Base-by-base conservation (phyloP, 331 rosid genomes). In the Pyrus hybrid region DNA sequence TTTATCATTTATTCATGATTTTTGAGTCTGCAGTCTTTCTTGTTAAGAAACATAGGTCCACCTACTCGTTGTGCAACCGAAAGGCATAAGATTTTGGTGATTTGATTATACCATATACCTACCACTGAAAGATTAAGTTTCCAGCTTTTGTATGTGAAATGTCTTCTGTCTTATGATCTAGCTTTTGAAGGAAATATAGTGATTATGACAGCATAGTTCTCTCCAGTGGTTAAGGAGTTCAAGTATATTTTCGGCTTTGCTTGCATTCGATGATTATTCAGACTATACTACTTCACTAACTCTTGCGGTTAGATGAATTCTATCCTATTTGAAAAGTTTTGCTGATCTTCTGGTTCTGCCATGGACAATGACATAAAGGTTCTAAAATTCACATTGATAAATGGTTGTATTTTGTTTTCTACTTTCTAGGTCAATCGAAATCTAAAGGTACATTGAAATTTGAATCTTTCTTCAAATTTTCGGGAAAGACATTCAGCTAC, bases 401-500 rank as follows among this genome's bases (percentile, higher is more conserved):
- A 45, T 71, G 23, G 35, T 63, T 32, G 61, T 16, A 72, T 76
- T 72, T 62, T 67, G 67, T 68, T 80, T 72, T 82, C 54, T 51
- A 20, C 77, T 79, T 80, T 76, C 33, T 81, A 91, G 98, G 98
- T 73, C 83, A 72, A 80, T 83, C 86, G 20, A 82, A 84, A 75
- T 84, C 85, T 13, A 80, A 83, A 57, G 80, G 80, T 60, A 20
- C 81, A 45, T 71, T 79, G 82, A 89, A 80, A 45, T 93, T 93
- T 65, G 97, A 93, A 80, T 84, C 94, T 10, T 74, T 91, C 78
- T 90, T 91, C 89, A 91, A 87, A 83, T 80, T 91, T 63, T 90
- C 97, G 56, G 90, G 92, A 60, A 91, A 85, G 86, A 91, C 96
- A 47, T 93, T 93, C 93, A 75, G 77, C 85, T 88, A 93, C 71